A percentile compares a stretch with the other conserved stretches of the same genome.
These are phyloP conservation scores for Peniophora sp. DNA, from an alignment of 1,284 basidiomycete genomes.

Conservation along the genomic window DNA sequence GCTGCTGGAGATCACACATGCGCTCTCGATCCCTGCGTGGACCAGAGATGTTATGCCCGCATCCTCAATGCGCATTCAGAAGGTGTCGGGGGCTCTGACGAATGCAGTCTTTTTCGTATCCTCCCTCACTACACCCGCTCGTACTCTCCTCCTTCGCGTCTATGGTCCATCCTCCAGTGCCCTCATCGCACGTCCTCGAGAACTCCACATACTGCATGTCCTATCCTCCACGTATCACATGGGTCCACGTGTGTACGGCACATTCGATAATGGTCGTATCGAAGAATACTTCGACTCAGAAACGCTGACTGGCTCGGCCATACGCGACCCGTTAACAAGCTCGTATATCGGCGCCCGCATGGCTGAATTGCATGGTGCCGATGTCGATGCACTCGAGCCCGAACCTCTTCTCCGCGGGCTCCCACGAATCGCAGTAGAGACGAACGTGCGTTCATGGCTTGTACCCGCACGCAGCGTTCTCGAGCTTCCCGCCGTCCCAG, in stretches of 20 bases:
- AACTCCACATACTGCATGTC: slow-evolving; percentile 80
- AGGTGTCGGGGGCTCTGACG: slow-evolving; percentile 86
- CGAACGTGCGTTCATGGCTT: slow-evolving; percentile 61
- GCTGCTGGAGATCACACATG: slow-evolving; percentile 46
- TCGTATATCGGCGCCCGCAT: slow-evolving; percentile 84
- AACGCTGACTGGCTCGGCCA: slow-evolving; percentile 67
- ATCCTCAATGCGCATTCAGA: slow-evolving; percentile 55
- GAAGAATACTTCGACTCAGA: slow-evolving; percentile 91
- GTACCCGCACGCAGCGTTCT: slow-evolving; percentile 56
- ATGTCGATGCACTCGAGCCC: slow-evolving; percentile 60
- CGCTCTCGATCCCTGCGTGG: slow-evolving; percentile 56
- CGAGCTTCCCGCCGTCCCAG: slow-evolving; percentile 39
- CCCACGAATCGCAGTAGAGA: slow-evolving; percentile 41
- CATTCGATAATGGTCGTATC: slow-evolving; percentile 87
- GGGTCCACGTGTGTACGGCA: slow-evolving; percentile 88
- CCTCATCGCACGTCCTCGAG: slow-evolving; percentile 79
- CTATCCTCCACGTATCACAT: slow-evolving; percentile 82
- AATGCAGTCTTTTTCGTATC: slow-evolving; percentile 94
- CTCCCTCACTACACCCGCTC: slow-evolving; percentile 42
- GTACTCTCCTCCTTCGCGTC: slow-evolving; percentile 77
- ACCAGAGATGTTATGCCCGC: slow-evolving; percentile 34
- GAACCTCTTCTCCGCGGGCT: slow-evolving; percentile 29
- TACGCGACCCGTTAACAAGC: slow-evolving; percentile 70
- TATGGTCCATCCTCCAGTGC: slow-evolving; percentile 83
- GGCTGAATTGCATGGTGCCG: slow-evolving; percentile 89